These are phyloP conservation scores for Scutellaria baicalensis DNA, from an alignment of 257 asterid species.

Conservation along the genomic window DNA sequence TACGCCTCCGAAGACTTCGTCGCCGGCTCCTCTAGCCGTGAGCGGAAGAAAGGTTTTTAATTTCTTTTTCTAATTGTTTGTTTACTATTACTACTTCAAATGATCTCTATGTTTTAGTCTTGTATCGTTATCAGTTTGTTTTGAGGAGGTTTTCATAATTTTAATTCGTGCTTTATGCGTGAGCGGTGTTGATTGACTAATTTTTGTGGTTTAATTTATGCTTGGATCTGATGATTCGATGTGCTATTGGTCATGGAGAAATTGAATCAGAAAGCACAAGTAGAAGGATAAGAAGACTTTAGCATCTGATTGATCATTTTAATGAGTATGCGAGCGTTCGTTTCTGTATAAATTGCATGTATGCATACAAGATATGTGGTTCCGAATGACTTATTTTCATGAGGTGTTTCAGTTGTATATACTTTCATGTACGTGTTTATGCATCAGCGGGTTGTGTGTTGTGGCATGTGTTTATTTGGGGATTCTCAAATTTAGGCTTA, in stretches of 20 bases:
- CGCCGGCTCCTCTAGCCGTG: slow-evolving; percentile 84
- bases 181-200: not conserved
- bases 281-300: no score
- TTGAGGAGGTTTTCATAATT: not conserved
- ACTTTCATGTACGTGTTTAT: not conserved
- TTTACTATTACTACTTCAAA: not conserved
- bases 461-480: not conserved
- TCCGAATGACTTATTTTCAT: no score
- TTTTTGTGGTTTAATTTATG: not conserved
- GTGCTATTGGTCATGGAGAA: not conserved
- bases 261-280: not conserved
- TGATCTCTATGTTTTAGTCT: not conserved
- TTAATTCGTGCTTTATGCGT: not conserved
- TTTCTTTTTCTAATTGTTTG: not conserved
- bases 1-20: slow-evolving; percentile 96
- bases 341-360: no score
- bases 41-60: slow-evolving; percentile 93
- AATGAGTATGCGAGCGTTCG: not conserved
- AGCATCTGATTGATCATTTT: not conserved
- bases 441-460: not conserved
- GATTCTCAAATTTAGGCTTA: not conserved
- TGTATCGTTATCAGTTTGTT: not conserved
- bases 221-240: slow-evolving; percentile 18
- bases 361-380: not conserved
- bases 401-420: not conserved